Base-by-base conservation (phyloP, 2,329 filamentous ascomycete genomes). In the Cucurbitaria berberidis region DNA sequence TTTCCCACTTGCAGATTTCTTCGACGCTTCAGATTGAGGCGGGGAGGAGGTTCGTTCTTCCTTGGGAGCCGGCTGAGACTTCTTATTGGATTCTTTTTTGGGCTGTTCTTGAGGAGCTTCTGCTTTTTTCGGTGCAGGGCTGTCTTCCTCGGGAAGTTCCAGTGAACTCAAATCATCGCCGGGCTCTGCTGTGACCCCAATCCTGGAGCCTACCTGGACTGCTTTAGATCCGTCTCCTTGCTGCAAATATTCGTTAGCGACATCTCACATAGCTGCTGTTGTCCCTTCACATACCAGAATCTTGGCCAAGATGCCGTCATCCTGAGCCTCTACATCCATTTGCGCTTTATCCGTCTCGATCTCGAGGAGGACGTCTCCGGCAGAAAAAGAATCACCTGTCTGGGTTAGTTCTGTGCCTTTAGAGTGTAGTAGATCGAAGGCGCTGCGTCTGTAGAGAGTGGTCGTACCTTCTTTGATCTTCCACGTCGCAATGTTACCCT, bases 321-420 rank as follows among this genome's bases (percentile, higher is more conserved):
- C 91, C 78, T 95, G 91, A 35, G 91, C 91, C 80, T 96, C 92
- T 22, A 96, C 91, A 66, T 96, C 92, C 91, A 96, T 96, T 51
- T 90, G 90, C 50, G 91, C 91, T 82, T 96, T 96, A 77, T 96
- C 91, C 53, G 91, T 96, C 80, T 96, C 91, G 73, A 96, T 95
- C 78, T 96, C 91, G 54, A 96, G 86, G 45, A 96, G 82, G 27
- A 96, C 90, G 75, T 96, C 91, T 63, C 91, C 91, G 52, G 91
- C 89, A 44, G 84, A 81, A 76, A 91, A 96, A 45, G 85, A 83
- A 64, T 95, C 90, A 72, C 91, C 79, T 81, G 49, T 10, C 22
- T 21, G 34, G 34, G 52, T 70, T 54, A 74, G 63, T 51, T 13
- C 35, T 36, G 26, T 38, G 21, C 18, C 41, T 21, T 35, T 16